phyloP scores from a whole-genome alignment of 805 yeast genomes.

The Wickerhamiella domercqiae region DNA sequence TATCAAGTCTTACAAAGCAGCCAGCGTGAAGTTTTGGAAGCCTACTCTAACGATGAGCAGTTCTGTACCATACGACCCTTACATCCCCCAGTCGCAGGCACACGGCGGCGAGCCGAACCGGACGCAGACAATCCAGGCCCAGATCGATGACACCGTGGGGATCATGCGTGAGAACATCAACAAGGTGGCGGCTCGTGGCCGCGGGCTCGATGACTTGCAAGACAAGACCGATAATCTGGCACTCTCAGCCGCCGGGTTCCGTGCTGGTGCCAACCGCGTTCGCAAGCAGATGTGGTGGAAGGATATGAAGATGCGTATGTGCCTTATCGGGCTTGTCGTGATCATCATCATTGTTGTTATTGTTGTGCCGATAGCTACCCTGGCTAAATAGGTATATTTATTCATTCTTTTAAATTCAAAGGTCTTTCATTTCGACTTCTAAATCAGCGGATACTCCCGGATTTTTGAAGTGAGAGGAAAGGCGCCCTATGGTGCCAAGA shows the following conservation, averaged over 20 bases:
- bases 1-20: too few species aligned
- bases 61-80: slow-evolving; percentile 75
- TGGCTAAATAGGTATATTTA: slow-evolving; percentile 31
- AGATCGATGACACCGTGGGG: slow-evolving; percentile 91
- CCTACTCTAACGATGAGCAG: slow-evolving; percentile 49
- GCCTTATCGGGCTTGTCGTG: slow-evolving; percentile 62
- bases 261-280: slow-evolving; percentile 91
- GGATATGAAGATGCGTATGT: slow-evolving; percentile 90
- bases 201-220: slow-evolving; percentile 78
- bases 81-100: slow-evolving; percentile 35
- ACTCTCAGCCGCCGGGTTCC: slow-evolving; percentile 83
- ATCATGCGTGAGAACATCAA: slow-evolving; percentile 95
- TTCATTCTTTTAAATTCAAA: neutral
- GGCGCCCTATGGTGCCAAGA: neutral
- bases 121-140: slow-evolving; percentile 79
- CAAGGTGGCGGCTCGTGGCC: slow-evolving; percentile 91
- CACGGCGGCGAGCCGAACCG: slow-evolving; percentile 33
- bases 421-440: neutral
- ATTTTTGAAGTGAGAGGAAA: neutral
- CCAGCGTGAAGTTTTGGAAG: too few species aligned
- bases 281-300: slow-evolving; percentile 99
- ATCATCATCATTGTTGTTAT: slow-evolving; percentile 70
- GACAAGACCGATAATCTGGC: slow-evolving; percentile 89
- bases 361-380: slow-evolving; percentile 87
- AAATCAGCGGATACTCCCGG: neutral